Conservation (phyloP, 1,284 basidiomycete species). For the Naganishia liquefaciens region DNA sequence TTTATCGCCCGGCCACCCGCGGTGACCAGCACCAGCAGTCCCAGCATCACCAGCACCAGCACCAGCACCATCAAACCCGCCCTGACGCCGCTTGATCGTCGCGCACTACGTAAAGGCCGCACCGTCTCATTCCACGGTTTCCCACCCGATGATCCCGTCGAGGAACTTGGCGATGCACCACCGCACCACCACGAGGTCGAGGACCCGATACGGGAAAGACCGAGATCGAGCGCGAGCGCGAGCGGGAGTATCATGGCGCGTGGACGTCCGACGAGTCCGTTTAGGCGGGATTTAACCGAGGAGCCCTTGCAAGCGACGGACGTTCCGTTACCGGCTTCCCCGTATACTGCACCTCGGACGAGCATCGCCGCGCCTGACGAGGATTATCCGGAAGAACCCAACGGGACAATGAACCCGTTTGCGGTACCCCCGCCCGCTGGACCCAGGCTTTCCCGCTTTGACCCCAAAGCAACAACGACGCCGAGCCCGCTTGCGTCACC, state of each 20-base stretch:
- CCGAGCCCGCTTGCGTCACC: no score
- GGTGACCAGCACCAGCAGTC: conserved; percentile 1
- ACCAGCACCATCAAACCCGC: conserved; percentile 16
- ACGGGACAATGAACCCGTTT: conserved; percentile 52
- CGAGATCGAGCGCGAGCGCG: conserved; percentile 5
- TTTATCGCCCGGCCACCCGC: not conserved
- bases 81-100: not conserved
- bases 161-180: conserved; percentile 3
- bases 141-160: conserved; percentile 4
- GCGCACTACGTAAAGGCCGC: conserved; percentile 11
- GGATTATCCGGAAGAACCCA: no score
- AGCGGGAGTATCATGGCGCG: conserved; percentile 33
- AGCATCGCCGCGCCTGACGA: no score
- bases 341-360: not conserved
- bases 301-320: not conserved
- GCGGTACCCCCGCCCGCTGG: conserved; percentile 47
- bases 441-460: conserved; percentile 45
- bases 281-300: conserved; percentile 1
- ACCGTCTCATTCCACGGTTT: conserved; percentile 31
- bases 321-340: conserved; percentile 7
- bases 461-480: conserved; percentile 40
- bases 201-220: not conserved
- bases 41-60: no score
- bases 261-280: conserved; percentile 32
- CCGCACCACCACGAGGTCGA: no score